Percentiles rank a stretch among this genome's conserved stretches.
These are phyloP conservation scores for Ceratocystiopsis sp. DNA, from an alignment of 2,329 filamentous ascomycete species.

Conservation along the genomic window DNA sequence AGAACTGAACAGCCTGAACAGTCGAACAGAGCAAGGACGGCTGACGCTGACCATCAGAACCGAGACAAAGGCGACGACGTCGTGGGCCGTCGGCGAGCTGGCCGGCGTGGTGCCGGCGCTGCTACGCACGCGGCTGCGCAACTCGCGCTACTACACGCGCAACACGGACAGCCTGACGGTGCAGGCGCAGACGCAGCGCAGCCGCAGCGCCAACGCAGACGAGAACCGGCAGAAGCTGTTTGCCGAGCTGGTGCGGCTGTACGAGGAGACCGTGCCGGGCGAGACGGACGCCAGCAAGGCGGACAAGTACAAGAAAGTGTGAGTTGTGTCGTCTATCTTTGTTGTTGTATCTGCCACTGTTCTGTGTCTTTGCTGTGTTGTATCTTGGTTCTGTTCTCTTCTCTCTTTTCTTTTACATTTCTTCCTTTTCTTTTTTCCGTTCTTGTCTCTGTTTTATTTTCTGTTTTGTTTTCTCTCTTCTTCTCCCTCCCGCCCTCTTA, in stretches of 20 bases:
- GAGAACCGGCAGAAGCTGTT: conserved; percentile 32
- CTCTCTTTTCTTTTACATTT: neutral
- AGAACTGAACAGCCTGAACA: too few species aligned
- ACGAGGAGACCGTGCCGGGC: conserved; percentile 27
- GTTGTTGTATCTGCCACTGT: neutral
- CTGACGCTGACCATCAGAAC: conserved; percentile 23
- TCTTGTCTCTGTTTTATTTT: too few species aligned
- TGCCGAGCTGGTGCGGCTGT: conserved; percentile 31
- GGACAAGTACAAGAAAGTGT: conserved; percentile 33
- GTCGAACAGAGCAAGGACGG: too few species aligned
- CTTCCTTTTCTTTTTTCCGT: too few species aligned
- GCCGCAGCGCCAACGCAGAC: conserved; percentile 31
- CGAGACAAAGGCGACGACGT: conserved; percentile 40
- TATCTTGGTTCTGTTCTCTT: too few species aligned
- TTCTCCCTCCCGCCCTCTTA: neutral
- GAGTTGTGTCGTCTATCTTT: conserved; percentile 8
- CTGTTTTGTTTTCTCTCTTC: too few species aligned
- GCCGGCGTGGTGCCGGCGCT: conserved; percentile 27
- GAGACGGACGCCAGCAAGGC: conserved; percentile 28
- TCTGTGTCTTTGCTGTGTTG: neutral
- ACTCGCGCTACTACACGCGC: conserved; percentile 36
- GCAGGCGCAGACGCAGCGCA: conserved; percentile 36
- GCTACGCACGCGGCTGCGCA: conserved; percentile 28
- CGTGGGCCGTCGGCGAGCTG: conserved; percentile 32
- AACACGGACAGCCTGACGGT: conserved; percentile 35